phyloP scores from a whole-genome alignment of 495 filamentous ascomycete genomes.

The Bacidia gigantensis region DNA sequence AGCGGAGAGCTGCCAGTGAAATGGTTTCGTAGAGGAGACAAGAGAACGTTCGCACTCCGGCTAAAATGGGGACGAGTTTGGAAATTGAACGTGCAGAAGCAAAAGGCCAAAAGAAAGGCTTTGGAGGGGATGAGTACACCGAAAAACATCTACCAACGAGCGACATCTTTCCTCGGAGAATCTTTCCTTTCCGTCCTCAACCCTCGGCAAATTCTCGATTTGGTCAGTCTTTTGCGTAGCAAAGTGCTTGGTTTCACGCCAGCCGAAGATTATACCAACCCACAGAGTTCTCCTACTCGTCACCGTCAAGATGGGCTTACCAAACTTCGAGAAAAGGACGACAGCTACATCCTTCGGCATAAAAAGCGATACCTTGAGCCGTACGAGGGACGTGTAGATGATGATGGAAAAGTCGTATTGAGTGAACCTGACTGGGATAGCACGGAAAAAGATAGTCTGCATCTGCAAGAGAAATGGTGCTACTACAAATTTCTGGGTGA shows the following conservation, averaged over 20 bases:
- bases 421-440: slow-evolving; percentile 1
- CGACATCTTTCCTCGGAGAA: no score
- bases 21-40: background rate
- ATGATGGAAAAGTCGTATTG: background rate
- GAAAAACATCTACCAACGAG: no score
- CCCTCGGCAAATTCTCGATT: no score
- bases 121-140: background rate
- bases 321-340: background rate
- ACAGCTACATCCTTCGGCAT: background rate
- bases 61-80: background rate
- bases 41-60: background rate
- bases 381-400: background rate
- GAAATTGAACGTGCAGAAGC: background rate
- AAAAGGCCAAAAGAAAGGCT: background rate
- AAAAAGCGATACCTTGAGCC: background rate
- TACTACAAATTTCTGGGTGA: slow-evolving; percentile 21
- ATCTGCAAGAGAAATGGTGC: background rate
- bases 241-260: no score
- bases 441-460: background rate
- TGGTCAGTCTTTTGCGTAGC: no score
- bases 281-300: background rate
- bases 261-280: background rate
- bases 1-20: background rate
- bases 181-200: no score
- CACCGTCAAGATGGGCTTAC: background rate